A percentile compares a stretch with the other conserved stretches of the same genome.
phyloP scores from a whole-genome alignment of 2,329 filamentous ascomycete species.

The Fusarium sublunatum region DNA sequence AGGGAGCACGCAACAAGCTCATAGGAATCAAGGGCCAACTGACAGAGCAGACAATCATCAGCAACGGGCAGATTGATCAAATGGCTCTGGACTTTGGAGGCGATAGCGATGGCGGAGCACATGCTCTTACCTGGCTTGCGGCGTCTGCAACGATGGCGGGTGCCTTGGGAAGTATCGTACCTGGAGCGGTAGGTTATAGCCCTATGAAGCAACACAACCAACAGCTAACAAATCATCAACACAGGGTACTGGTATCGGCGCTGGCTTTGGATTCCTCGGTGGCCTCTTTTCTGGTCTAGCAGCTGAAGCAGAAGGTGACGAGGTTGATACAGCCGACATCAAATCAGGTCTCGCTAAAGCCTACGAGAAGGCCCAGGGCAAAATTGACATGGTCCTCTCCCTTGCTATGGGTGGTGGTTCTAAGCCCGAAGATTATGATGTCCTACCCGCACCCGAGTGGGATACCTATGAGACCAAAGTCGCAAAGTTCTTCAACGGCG shows the following conservation, averaged over 20 bases:
- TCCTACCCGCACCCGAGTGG: slow-evolving; percentile 8
- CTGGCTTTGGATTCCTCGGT: slow-evolving; percentile 6
- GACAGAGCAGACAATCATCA: slow-evolving; percentile 12
- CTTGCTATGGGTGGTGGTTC: neutral
- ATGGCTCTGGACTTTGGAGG: slow-evolving; percentile 8
- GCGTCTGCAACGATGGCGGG: neutral
- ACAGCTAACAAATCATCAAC: neutral
- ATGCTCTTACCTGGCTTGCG: slow-evolving; percentile 1
- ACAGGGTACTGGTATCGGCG: neutral
- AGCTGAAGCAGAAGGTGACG: neutral
- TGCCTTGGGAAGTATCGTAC: slow-evolving; percentile 2
- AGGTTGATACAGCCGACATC: slow-evolving; percentile 1
- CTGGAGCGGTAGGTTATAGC: neutral
- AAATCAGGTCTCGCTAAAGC: slow-evolving; percentile 1
- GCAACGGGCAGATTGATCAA: neutral
- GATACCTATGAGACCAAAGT: slow-evolving; percentile 15
- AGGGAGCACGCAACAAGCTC: slow-evolving; percentile 15
- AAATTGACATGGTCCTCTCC: neutral
- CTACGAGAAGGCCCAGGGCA: slow-evolving; percentile 2
- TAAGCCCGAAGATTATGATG: neutral
- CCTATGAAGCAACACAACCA: neutral
- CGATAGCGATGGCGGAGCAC: neutral
- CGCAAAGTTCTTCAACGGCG: slow-evolving; percentile 16
- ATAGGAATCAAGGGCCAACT: slow-evolving; percentile 10
- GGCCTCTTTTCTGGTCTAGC: slow-evolving; percentile 10